Conservation (phyloP, 164 flowering plant genomes). For the Tetracentron sinense region DNA sequence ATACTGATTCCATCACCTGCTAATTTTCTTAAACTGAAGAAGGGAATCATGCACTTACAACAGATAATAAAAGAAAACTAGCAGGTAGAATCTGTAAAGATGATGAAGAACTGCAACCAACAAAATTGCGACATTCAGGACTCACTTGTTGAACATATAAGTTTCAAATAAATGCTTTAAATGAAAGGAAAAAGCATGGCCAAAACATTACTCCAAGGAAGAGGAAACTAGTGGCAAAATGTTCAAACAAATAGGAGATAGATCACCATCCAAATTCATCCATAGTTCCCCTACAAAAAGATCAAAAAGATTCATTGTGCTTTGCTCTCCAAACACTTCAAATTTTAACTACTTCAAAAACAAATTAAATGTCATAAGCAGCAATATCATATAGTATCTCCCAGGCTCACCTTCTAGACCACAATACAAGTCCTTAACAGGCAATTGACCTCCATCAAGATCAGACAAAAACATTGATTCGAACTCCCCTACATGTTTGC, state of each 20-base stretch:
- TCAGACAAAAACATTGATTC: constrained; percentile 70
- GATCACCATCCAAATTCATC: constrained; percentile 89
- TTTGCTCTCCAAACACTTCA: not conserved
- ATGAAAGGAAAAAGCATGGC: constrained; percentile 3
- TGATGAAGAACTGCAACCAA: constrained; percentile 46
- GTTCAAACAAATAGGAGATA: constrained; percentile 81
- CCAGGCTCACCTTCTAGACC: constrained; percentile 59
- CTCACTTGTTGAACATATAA: not conserved
- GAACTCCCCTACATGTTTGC: constrained; percentile 70
- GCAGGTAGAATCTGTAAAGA: constrained; percentile 65
- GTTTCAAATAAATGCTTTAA: not conserved
- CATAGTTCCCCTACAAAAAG: constrained; percentile 63
- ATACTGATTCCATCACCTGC: not conserved
- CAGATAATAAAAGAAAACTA: constrained; percentile 57
- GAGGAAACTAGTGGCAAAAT: constrained; percentile 63
- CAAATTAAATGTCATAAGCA: not conserved
- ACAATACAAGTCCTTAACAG: constrained; percentile 29
- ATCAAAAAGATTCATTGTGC: constrained; percentile 10
- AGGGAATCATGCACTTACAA: constrained; percentile 37
- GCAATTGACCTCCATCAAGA: constrained; percentile 56
- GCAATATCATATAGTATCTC: not conserved
- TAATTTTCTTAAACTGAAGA: constrained; percentile 1
- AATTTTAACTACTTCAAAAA: not conserved
- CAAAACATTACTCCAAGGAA: constrained; percentile 38
- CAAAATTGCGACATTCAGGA: constrained; percentile 9